Base-by-base conservation (phyloP, 202 grass and related monocot genomes). In the Panicum hallii region DNA sequence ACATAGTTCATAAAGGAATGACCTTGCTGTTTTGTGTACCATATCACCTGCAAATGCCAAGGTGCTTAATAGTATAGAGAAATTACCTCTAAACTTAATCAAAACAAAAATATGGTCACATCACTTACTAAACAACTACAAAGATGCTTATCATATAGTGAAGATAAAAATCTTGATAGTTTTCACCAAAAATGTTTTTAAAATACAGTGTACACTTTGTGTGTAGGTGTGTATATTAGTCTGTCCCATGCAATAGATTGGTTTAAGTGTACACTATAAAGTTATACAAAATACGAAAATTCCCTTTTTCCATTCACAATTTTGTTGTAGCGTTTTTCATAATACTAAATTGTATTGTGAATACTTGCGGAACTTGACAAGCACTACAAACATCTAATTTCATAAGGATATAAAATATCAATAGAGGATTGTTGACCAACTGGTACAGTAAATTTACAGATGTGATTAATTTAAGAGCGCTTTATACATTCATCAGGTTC, bases 1-100 rank as follows among this genome's bases (percentile, higher is more conserved):
- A 77, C 95, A 98, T 55, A 98, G 45, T 75, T 95, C 95, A 87
- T 88, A 85, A 64, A 98, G 89, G 48, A 82, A 81, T 57, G 93
- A 93, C 75, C 69, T 98, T 61, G 85, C 89, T 54, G 87, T 89
- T 89, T 98, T 95, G 17, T 41, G 74, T 66, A 83, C 79, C 79
- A 84, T 84, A 80, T 73, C 62, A 90, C 91, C 91, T 98, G 67
- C 40, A 63, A 79, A 83, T 98, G 67, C 40, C 69, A 79, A 83
- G 61, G 34, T 52, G 43, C 42, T 49, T 30, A 61, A 75, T 56
- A 44, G 44, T 61, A 54, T 80, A 32, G 85, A 85, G 15, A 62
- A 28, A 79, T 36, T 58, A 38, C 53, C 52, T 83, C 63, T 43
- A 73, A 68, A 74, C 69, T 75, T 45, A 9, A 87, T 63, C 19